Conservation (phyloP, 768 basidiomycete genomes). For the Rhodotorula kratochvilovae region DNA sequence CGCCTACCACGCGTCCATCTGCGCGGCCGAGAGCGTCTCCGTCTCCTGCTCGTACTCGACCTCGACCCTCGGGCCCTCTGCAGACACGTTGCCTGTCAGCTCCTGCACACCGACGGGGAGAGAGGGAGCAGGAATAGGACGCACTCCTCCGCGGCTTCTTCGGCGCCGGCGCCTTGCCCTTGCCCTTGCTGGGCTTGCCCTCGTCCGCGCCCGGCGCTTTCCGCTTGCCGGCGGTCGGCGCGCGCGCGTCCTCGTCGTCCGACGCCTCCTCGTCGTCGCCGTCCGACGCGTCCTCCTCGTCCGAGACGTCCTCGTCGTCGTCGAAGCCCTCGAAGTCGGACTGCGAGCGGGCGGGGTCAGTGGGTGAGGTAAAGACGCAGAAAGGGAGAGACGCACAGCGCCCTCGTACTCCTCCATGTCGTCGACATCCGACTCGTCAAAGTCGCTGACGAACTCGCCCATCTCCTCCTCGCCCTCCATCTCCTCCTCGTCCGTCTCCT, state of each 20-base stretch:
- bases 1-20: constrained; percentile 26
- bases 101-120: background rate
- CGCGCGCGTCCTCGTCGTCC: constrained; percentile 50
- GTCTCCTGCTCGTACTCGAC: constrained; percentile 95
- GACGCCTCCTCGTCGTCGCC: constrained; percentile 51
- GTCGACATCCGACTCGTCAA: constrained; percentile 61
- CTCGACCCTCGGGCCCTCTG: constrained; percentile 77
- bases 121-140: background rate
- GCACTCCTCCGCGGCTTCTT: constrained; percentile 46
- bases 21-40: constrained; percentile 46
- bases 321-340: constrained; percentile 44
- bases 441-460: constrained; percentile 70
- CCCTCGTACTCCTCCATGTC: constrained; percentile 50
- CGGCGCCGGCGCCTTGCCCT: constrained; percentile 47
- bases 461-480: constrained; percentile 63
- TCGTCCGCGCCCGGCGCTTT: constrained; percentile 49
- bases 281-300: constrained; percentile 51
- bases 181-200: constrained; percentile 53
- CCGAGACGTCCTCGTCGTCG: constrained; percentile 44
- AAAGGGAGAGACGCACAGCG: constrained; percentile 16
- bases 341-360: background rate
- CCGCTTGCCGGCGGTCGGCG: constrained; percentile 53
- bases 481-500: constrained; percentile 58
- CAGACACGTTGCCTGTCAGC: too few relatives aligned
- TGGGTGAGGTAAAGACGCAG: background rate